phyloP scores from a whole-genome alignment of 2,329 filamentous ascomycete species.

The Ophiostoma australiae region DNA sequence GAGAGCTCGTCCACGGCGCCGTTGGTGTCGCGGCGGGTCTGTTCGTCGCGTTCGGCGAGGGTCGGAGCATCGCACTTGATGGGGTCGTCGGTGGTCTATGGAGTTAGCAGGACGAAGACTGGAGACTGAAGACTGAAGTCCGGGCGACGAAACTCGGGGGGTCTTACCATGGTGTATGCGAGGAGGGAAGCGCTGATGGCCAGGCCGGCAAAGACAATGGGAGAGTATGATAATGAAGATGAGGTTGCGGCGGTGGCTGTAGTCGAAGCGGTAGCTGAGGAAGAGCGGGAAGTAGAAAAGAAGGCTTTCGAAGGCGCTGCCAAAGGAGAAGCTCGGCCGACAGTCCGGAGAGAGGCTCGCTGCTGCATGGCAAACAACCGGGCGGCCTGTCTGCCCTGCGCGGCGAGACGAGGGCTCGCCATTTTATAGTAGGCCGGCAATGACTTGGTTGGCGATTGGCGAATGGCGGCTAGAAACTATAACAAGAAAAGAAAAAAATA shows the following conservation, averaged over 20 bases:
- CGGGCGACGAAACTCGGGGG: neutral
- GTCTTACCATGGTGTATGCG: constrained; percentile 54
- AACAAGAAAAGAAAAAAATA: constrained; percentile 3
- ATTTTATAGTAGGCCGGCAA: constrained; percentile 13
- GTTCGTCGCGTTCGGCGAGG: constrained; percentile 79
- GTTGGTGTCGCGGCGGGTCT: constrained; percentile 71
- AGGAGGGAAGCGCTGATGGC: constrained; percentile 44
- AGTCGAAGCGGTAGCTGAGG: constrained; percentile 9
- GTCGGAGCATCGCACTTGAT: constrained; percentile 57
- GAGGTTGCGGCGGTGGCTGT: neutral
- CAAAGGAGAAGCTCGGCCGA: neutral
- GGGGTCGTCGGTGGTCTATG: constrained; percentile 41
- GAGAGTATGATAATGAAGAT: neutral
- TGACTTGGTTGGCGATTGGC: constrained; percentile 1
- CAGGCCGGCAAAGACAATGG: constrained; percentile 17
- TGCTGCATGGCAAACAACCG: neutral
- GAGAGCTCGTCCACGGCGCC: constrained; percentile 63
- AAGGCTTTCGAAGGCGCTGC: neutral
- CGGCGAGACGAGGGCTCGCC: constrained; percentile 24
- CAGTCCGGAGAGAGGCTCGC: constrained; percentile 8
- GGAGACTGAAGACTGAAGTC: neutral
- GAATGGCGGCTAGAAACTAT: neutral
- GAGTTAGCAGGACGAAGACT: neutral
- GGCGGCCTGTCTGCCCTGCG: constrained; percentile 28
- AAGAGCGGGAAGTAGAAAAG: neutral